Evolutionary conservation across 345 rosid genomes (phyloP), one percentile per base, ranked within the genome.

Genomic region (Eucalyptus pumila): DNA sequence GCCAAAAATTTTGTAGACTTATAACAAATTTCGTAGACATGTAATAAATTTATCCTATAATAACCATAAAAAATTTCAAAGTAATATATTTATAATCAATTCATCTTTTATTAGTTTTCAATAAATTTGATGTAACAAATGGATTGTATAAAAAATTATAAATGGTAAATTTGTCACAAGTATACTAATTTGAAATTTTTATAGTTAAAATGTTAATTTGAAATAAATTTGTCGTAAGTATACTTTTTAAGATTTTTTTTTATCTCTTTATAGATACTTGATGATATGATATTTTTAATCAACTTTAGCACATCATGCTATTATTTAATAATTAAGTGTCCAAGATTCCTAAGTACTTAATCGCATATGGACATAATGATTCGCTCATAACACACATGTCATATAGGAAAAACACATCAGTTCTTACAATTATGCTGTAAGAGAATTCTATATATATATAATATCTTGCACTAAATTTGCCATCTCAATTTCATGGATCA

Each of bases 101-200:
- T 49, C 0, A 49, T 49, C 0, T 23, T 56, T 24, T 24, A 23
- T 21, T 56, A 56, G 0, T 56, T 56, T 56, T 56, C 5, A 2
- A 56, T 56, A 56, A 56, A 56, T 56, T 23, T 23, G 13, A 24
- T 7, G 8, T 52, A 42, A 40, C 49, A 48, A 4, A 12, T 48
- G 50, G 14, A 48, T 4, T 4, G 6, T 48, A 11, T 48, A 12
- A 48, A 24, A 56, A 56, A 9, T 56, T 0, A 24, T 24, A 24
- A 0, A 54, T 21, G 4, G 0, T 54, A 9, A 21, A 54, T 21
- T 54, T 54, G 2, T 4, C 5, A 21, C 1, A 1, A 4, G 4
- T 0, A 23, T 24, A 9, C 3, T 21, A 56, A 4, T 56, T 56
- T 4, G 3, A 1, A 9, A 1, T 56, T 56, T 56, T 56, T 56